Conservation (phyloP, 2,329 filamentous ascomycete genomes). For the Aspergillus eucalypticola region DNA sequence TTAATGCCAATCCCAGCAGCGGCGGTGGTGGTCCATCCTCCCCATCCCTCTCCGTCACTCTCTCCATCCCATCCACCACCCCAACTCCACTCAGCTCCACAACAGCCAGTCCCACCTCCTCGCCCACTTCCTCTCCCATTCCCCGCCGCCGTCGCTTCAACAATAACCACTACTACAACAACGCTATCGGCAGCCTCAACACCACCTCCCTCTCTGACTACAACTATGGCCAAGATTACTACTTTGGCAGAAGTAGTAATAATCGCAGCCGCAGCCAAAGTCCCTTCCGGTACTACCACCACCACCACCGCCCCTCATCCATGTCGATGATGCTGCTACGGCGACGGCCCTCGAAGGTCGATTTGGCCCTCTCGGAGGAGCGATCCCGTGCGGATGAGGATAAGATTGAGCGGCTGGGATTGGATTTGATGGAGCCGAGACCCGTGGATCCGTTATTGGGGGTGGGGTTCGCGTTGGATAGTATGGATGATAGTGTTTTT, state of each 20-base stretch:
- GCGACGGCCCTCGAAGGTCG: slow-evolving; percentile 45
- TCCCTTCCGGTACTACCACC: slow-evolving; percentile 29
- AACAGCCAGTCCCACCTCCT: slow-evolving; percentile 32
- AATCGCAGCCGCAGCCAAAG: slow-evolving; percentile 28
- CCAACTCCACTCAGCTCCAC: slow-evolving; percentile 30
- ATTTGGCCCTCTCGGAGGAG: slow-evolving; percentile 47
- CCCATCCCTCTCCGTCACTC: slow-evolving; percentile 12
- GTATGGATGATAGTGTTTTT: slow-evolving; percentile 12
- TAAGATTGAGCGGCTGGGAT: slow-evolving; percentile 40
- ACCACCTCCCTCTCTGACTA: slow-evolving; percentile 17
- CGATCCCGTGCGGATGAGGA: slow-evolving; percentile 42
- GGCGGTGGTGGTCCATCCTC: slow-evolving; percentile 29
- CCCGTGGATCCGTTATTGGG: slow-evolving; percentile 37
- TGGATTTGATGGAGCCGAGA: slow-evolving; percentile 48
- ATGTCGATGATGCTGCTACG: slow-evolving; percentile 37
- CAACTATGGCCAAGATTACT: no score
- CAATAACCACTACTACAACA: slow-evolving; percentile 11
- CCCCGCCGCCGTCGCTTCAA: slow-evolving; percentile 23
- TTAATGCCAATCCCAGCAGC: slow-evolving; percentile 7
- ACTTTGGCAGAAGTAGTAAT: no score
- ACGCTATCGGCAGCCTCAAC: not conserved
- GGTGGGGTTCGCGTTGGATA: slow-evolving; percentile 26
- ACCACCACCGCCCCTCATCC: slow-evolving; percentile 24
- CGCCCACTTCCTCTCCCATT: slow-evolving; percentile 29
- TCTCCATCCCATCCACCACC: slow-evolving; percentile 22